Conservation (phyloP, 306 rosid genomes). For the Glycine tomentella region DNA sequence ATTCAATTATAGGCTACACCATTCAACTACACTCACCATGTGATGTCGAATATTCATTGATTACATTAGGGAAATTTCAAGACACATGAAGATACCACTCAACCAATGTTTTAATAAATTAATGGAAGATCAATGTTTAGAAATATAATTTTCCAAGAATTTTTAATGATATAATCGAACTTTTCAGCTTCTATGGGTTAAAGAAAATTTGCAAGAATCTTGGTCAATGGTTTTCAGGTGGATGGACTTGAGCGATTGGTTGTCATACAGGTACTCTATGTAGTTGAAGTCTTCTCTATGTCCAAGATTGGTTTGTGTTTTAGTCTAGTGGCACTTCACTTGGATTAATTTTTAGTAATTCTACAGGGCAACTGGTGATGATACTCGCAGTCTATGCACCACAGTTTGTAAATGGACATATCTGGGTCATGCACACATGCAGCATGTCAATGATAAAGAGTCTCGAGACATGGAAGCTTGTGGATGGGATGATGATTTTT, state of each 20-base stretch:
- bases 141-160: not conserved
- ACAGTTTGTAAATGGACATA: conserved; percentile 98
- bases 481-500: conserved; percentile 99
- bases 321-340: conserved; percentile 40
- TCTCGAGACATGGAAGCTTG: conserved; percentile 92
- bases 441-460: conserved; percentile 66
- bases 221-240: conserved; percentile 97
- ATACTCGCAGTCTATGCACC: conserved; percentile 96
- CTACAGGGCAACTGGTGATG: conserved; percentile 93
- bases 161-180: conserved; percentile 40
- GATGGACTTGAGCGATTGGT: conserved; percentile 99
- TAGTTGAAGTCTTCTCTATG: conserved; percentile 32
- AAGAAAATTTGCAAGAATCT: conserved; percentile 91
- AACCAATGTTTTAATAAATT: not conserved
- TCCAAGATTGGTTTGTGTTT: conserved; percentile 38
- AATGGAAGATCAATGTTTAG: not conserved
- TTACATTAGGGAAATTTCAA: not conserved
- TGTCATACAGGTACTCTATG: conserved; percentile 82
- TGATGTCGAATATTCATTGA: not conserved
- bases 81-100: not conserved
- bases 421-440: conserved; percentile 99
- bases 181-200: conserved; percentile 96
- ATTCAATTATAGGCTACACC: not conserved
- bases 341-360: conserved; percentile 42
- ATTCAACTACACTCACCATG: conserved; percentile 1